Base-by-base conservation (phyloP, 345 rosid species). In the Excoecaria cochinchinensis region DNA sequence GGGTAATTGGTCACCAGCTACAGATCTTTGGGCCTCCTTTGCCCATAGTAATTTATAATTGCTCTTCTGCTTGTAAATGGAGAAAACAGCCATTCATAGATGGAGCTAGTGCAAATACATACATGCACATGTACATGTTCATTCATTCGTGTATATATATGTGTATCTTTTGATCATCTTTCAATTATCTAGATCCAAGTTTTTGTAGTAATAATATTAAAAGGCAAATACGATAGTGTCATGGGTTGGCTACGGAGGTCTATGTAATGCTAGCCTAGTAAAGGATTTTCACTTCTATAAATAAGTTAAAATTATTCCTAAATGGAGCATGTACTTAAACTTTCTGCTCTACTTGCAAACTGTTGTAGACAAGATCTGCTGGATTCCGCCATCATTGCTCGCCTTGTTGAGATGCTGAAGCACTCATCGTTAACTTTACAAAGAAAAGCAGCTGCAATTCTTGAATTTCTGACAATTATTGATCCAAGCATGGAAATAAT, bases 381-480 rank as follows among this genome's bases (percentile, higher is more conserved):
- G 72, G 95, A 91, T 78, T 70, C 87, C 66, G 69, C 86, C 78
- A 76, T 92, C 64, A 81, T 88, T 70, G 74, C 82, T 84, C 82
- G 86, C 64, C 88, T 92, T 52, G 83, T 88, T 59, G 85, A 86
- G 79, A 90, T 91, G 72, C 74, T 91, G 74, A 90, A 85, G 87
- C 73, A 84, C 19, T 83, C 90, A 10, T 80, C 89, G 22, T 85
- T 89, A 47, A 69, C 78, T 74, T 79, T 90, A 60, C 92, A 91
- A 75, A 87, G 93, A 74, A 92, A 91, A 67, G 89, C 87, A 56
- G 89, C 93, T 75, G 85, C 92, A 17, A 39, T 94, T 71, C 85
- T 92, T 4, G 98, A 92, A 87, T 89, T 82, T 78, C 79, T 77
- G 70, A 81, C 87, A 19, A 39, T 85, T 69, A 73, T 60, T 72